These are phyloP conservation scores for Cucumis melo DNA, from an alignment of 306 rosid genomes.

Conservation along the genomic window DNA sequence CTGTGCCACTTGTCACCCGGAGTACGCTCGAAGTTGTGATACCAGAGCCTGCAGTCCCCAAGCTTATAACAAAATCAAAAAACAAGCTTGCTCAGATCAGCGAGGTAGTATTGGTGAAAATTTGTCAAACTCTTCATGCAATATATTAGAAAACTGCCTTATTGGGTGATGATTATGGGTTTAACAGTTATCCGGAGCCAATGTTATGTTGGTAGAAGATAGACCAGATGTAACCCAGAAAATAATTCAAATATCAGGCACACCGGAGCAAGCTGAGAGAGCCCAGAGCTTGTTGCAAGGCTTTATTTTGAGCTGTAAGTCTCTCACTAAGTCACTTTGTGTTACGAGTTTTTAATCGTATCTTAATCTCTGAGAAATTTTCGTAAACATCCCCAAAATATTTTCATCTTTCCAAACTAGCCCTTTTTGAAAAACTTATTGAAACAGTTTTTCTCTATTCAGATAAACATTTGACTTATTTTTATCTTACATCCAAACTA, in stretches of 20 bases:
- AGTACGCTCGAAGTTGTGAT: slow-evolving; percentile 90
- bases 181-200: slow-evolving; percentile 88
- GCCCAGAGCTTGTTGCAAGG: slow-evolving; percentile 99
- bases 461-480: no score
- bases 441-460: no score
- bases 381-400: no score
- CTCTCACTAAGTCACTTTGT: neutral
- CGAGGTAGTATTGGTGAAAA: slow-evolving; percentile 41
- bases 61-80: slow-evolving; percentile 78
- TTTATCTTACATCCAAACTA: no score
- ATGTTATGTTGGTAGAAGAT: slow-evolving; percentile 76
- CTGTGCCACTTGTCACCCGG: slow-evolving; percentile 85
- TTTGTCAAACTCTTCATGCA: neutral
- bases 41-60: slow-evolving; percentile 83
- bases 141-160: neutral
- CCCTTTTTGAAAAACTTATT: no score
- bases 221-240: slow-evolving; percentile 62
- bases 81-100: slow-evolving; percentile 94
- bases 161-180: slow-evolving; percentile 6
- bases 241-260: slow-evolving; percentile 80
- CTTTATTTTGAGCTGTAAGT: slow-evolving; percentile 89
- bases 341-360: neutral
- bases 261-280: slow-evolving; percentile 95
- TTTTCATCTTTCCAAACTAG: no score
- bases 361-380: neutral